Conservation (phyloP, 2,329 filamentous ascomycete genomes). For the Diaporthe amygdali region DNA sequence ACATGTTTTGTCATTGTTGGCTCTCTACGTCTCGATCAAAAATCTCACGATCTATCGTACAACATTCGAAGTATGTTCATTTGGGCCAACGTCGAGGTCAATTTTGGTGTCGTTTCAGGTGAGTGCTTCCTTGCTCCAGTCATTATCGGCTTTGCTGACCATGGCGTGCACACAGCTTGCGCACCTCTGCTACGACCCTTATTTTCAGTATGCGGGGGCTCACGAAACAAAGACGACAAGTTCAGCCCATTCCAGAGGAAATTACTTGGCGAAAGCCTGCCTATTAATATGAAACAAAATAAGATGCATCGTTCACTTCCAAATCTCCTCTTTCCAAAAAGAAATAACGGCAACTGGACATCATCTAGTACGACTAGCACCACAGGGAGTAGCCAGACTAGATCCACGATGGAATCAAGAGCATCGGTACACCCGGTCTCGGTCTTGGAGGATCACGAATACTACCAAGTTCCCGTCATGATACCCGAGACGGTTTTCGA, state of each 20-base stretch:
- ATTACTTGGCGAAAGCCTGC: neutral
- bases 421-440: neutral
- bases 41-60: neutral
- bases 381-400: neutral
- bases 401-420: neutral
- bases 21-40: neutral
- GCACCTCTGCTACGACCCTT: neutral
- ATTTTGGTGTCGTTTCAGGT: slow-evolving; percentile 4
- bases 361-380: neutral
- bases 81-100: slow-evolving; percentile 4
- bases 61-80: neutral
- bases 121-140: neutral
- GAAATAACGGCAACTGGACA: neutral
- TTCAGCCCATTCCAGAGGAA: neutral
- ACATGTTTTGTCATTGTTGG: neutral
- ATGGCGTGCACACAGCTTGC: neutral
- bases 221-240: neutral
- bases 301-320: neutral
- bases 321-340: neutral
- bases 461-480: slow-evolving; percentile 4
- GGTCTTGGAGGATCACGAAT: neutral
- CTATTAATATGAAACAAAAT: neutral
- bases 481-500: slow-evolving; percentile 14
- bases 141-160: neutral
- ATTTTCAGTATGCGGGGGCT: neutral